Percentiles rank a stretch among this genome's conserved stretches.
phyloP scores from a whole-genome alignment of 1,139 yeast species.

The Tardiomyces digboiensis region DNA sequence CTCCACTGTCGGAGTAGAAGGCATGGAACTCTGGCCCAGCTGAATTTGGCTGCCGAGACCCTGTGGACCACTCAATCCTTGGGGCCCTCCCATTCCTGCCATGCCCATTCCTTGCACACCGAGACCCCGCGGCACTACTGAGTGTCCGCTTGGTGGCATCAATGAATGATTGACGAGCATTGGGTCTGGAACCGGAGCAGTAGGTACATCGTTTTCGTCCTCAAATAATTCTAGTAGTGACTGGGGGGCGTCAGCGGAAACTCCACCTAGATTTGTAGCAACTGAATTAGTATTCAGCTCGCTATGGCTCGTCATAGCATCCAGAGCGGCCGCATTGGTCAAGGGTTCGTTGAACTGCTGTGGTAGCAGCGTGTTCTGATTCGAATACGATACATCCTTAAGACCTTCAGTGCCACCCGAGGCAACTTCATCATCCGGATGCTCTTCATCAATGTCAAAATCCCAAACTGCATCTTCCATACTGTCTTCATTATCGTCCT shows the following conservation, averaged over 20 bases:
- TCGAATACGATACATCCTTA: background rate
- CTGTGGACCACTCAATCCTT: background rate
- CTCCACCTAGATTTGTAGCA: background rate
- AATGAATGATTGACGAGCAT: background rate
- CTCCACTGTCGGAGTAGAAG: constrained; percentile 38
- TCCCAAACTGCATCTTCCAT: constrained; percentile 31
- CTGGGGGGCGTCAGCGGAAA: constrained; percentile 46
- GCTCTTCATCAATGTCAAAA: constrained; percentile 20
- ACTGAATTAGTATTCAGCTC: constrained; percentile 15
- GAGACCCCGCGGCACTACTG: too few relatives aligned
- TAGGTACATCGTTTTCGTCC: constrained; percentile 22
- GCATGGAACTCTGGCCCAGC: constrained; percentile 19
- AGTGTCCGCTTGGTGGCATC: too few relatives aligned
- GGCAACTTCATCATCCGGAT: background rate
- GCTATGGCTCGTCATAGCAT: constrained; percentile 3
- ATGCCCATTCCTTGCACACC: background rate
- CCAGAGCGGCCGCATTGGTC: background rate
- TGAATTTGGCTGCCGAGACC: background rate
- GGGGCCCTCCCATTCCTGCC: background rate
- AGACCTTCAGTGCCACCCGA: background rate
- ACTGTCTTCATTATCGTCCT: constrained; percentile 28
- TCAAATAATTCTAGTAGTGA: constrained; percentile 68
- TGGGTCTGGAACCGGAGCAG: background rate
- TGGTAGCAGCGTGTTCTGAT: background rate
- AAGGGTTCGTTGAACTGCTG: background rate